Evolutionary conservation across 2,329 filamentous ascomycete species (phyloP).

Genomic region (Fusarium gaditjirri): DNA sequence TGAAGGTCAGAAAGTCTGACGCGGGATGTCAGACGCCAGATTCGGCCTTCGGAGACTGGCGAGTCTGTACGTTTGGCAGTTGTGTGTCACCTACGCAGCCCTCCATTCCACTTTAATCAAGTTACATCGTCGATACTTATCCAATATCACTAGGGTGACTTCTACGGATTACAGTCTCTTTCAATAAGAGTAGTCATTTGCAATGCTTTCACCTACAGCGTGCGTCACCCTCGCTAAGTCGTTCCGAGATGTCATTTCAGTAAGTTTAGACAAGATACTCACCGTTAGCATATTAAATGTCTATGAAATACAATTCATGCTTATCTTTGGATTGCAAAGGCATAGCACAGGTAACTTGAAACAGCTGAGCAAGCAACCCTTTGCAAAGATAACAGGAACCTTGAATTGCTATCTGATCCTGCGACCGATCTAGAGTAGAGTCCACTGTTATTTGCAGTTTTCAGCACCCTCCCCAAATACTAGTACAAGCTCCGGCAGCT

Average conservation of each 20-base stretch:
- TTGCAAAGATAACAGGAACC: not conserved
- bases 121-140: not conserved
- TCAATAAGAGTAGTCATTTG: not conserved
- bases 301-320: too few relatives aligned
- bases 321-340: too few relatives aligned
- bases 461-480: not conserved
- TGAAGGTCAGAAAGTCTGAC: too few relatives aligned
- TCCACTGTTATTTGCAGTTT: not conserved
- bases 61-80: not conserved
- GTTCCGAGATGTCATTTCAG: not conserved
- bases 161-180: not conserved
- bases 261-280: not conserved
- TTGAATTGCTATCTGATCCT: not conserved
- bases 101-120: not conserved
- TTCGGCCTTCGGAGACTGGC: not conserved
- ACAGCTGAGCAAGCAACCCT: fast-evolving
- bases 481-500: not conserved
- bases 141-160: not conserved
- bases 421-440: not conserved
- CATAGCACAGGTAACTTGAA: too few relatives aligned
- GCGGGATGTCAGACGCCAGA: not conserved
- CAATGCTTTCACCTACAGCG: not conserved
- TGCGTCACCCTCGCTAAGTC: not conserved
- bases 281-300: too few relatives aligned
- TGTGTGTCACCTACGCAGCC: not conserved